Base-by-base conservation (phyloP, 2,329 filamentous ascomycete species). In the Trichoderma citrinoviride region DNA sequence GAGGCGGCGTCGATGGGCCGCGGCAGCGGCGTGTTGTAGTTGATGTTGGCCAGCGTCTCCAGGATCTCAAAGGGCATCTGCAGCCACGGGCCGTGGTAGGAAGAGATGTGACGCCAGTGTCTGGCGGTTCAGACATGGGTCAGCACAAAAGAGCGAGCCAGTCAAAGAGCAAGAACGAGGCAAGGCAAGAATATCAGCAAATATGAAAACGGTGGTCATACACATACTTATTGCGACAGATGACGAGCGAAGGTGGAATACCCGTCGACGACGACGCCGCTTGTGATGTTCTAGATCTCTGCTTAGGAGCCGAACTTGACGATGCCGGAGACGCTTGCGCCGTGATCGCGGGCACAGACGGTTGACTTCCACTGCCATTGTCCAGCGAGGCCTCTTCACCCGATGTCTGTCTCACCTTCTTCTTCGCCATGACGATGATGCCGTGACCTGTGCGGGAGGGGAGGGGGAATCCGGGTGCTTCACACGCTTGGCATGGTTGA, bases 91-190 rank as follows among this genome's bases (percentile, higher is more conserved):
- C 91, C 92, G 73, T 93, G 89, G 73, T 91, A 95, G 29, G 88
- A 90, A 23, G 90, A 93, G 66, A 95, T 93, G 75, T 92, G 92
- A 68, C 88, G 85, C 91, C 91, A 94, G 78, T 94, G 90, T 75
- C 91, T 94, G 33, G 33, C 12, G 8, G 56, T 27, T 25, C 29
- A 47, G 14, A 54, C 23, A 19, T 33, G 33, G n/a, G 52, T 52
- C 25, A 57, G 23, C 43, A 37, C 12, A 3, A 47, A 23, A 14
- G 49, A 33, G 27, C 27, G 17, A 2, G 14, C 46, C 50, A 25
- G 15, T 0, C 40, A 23, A 47, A 58, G 41, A 29, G n/a, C 14
- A 29, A 46, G n/a, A 21, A 43, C 21, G 27, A 43, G 21, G 15
- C 8, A 23, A 23, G 29, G 37, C 12, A 27, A 41, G 25, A 44